Evolutionary conservation across 2,329 filamentous ascomycete species (phyloP).

Genomic region (Zymoseptoria pseudotritici): DNA sequence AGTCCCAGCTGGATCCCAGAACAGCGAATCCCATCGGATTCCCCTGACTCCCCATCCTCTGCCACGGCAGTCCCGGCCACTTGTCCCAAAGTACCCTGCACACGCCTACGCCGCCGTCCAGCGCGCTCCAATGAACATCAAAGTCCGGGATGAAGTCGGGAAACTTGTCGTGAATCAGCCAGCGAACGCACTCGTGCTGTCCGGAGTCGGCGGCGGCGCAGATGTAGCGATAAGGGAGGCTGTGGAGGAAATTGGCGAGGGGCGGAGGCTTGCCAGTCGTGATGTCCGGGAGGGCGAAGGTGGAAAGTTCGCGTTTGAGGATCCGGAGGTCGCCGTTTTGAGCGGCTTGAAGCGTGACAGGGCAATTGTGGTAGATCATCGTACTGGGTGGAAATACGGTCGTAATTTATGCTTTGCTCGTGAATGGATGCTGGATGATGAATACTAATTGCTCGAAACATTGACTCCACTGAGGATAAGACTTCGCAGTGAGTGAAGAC

Average conservation of each 20-base stretch:
- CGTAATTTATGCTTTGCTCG: neutral
- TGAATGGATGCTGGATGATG: neutral
- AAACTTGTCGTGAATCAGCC: neutral
- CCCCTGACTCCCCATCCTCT: neutral
- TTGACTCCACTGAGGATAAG: no score
- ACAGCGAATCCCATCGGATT: neutral
- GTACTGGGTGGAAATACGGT: neutral
- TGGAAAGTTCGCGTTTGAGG: neutral
- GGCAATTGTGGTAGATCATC: neutral
- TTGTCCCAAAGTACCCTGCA: neutral
- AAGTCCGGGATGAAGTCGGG: neutral
- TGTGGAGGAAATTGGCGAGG: neutral
- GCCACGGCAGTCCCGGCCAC: neutral
- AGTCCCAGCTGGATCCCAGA: neutral
- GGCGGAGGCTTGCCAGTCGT: neutral
- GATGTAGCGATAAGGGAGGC: neutral
- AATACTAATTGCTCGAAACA: neutral
- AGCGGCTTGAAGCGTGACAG: neutral
- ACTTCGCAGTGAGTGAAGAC: no score
- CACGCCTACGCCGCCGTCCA: neutral
- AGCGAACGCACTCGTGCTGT: neutral
- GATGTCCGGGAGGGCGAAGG: neutral
- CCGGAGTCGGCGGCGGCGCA: neutral
- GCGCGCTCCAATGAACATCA: neutral
- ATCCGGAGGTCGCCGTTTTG: neutral